Percentiles rank a stretch among this genome's conserved stretches.
Conservation (phyloP, 1,284 basidiomycete species). For the Puccinia polysora region DNA sequence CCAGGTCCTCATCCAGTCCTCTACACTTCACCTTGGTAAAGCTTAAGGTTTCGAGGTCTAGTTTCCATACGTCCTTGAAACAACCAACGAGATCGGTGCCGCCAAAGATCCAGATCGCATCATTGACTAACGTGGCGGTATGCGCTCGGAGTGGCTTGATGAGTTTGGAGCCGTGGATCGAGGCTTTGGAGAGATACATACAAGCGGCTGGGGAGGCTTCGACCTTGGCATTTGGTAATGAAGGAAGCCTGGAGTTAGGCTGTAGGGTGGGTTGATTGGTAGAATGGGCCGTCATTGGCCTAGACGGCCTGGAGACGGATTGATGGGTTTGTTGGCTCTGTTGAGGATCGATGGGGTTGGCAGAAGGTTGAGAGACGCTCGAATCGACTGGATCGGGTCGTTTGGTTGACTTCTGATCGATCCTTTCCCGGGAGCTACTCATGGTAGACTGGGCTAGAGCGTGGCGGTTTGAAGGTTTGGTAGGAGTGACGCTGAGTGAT, state of each 20-base stretch:
- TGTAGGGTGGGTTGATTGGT: not conserved
- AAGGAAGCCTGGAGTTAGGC: conserved; percentile 4
- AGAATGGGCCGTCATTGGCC: not conserved
- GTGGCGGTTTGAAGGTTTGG: too few species aligned
- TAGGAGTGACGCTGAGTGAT: too few species aligned
- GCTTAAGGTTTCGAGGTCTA: conserved; percentile 45
- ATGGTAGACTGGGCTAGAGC: too few species aligned
- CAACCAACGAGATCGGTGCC: conserved; percentile 47
- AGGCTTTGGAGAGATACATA: conserved; percentile 46
- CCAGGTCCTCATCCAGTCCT: conserved; percentile 26
- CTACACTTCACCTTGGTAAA: conserved; percentile 31
- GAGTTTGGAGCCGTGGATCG: conserved; percentile 45
- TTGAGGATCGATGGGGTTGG: too few species aligned
- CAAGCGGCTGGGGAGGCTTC: conserved; percentile 30
- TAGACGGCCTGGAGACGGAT: not conserved
- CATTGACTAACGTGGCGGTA: conserved; percentile 45
- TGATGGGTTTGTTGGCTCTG: not conserved
- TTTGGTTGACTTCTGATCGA: too few species aligned
- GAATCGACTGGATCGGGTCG: too few species aligned
- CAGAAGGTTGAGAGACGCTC: too few species aligned
- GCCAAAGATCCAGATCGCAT: conserved; percentile 46
- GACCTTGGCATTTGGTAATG: conserved; percentile 1
- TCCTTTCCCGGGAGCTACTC: too few species aligned
- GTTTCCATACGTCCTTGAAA: conserved; percentile 47
- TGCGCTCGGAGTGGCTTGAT: conserved; percentile 46